Conservation (phyloP, 176 grass and related monocot genomes). For the Hordeum marinum region DNA sequence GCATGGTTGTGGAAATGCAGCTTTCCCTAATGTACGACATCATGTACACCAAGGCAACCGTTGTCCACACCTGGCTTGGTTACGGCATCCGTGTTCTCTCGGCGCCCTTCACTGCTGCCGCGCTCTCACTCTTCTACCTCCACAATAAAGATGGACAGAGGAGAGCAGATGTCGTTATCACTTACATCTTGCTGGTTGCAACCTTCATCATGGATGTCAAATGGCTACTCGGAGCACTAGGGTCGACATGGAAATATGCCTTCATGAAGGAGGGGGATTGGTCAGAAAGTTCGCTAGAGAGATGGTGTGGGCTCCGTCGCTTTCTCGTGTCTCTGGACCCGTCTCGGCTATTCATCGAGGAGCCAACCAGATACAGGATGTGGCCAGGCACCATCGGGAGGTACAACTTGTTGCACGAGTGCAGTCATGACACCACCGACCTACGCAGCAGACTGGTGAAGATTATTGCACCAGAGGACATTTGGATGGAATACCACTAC, state of each 20-base stretch:
- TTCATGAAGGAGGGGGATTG: not conserved
- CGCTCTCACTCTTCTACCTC: not conserved
- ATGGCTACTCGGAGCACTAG: conserved; percentile 17
- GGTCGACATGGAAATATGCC: conserved; percentile 20
- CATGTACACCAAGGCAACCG: not conserved
- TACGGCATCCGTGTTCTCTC: conserved; percentile 6
- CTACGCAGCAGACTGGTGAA: not conserved
- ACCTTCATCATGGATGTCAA: conserved; percentile 38
- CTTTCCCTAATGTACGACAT: not conserved
- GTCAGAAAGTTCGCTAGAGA: not conserved
- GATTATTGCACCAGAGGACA: not conserved
- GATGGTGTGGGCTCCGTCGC: not conserved
- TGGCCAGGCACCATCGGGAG: conserved; percentile 42
- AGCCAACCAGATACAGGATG: conserved; percentile 17
- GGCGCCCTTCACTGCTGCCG: not conserved
- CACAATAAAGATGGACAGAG: not conserved
- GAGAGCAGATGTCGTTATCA: conserved; percentile 35
- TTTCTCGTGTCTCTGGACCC: not conserved
- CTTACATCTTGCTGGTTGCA: conserved; percentile 43
- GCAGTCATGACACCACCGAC: not conserved
- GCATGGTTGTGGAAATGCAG: not conserved
- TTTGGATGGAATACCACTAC: not conserved
- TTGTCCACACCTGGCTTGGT: conserved; percentile 8
- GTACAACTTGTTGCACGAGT: not conserved
- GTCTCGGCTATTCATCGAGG: not conserved